These are phyloP conservation scores for Penicillium sclerotiorum DNA, from an alignment of 2,329 filamentous ascomycete genomes.

Conservation along the genomic window DNA sequence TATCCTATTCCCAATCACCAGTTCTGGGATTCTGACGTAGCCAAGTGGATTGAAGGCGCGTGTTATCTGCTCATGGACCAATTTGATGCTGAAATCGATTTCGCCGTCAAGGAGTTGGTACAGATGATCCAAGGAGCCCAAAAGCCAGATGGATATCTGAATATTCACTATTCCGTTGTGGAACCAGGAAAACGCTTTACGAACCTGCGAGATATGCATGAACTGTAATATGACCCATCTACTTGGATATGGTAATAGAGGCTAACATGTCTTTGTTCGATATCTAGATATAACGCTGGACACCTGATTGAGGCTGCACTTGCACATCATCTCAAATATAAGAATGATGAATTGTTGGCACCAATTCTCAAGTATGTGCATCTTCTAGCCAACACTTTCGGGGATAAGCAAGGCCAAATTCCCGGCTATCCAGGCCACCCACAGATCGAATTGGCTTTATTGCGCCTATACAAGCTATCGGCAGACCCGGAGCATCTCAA, in stretches of 20 bases:
- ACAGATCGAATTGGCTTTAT: constrained; percentile 55
- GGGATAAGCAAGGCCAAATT: constrained; percentile 51
- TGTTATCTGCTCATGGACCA: constrained; percentile 56
- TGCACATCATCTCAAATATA: constrained; percentile 57
- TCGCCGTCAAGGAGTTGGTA: constrained; percentile 59
- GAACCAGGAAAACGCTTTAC: constrained; percentile 59
- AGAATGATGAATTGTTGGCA: constrained; percentile 55
- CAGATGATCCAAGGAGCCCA: constrained; percentile 61
- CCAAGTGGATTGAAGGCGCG: constrained; percentile 66
- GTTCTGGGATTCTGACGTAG: constrained; percentile 63
- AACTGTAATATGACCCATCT: constrained; percentile 51
- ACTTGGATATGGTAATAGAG: neutral
- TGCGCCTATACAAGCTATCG: constrained; percentile 50
- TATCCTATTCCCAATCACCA: constrained; percentile 62
- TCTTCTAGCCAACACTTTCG: constrained; percentile 56
- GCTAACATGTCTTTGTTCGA: neutral
- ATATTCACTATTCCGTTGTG: constrained; percentile 64
- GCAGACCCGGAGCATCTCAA: constrained; percentile 42
- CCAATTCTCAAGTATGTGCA: constrained; percentile 59
- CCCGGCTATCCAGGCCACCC: constrained; percentile 65
- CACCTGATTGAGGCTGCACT: constrained; percentile 65
- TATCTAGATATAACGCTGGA: constrained; percentile 58
- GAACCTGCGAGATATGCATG: constrained; percentile 64
- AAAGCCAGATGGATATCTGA: constrained; percentile 63
- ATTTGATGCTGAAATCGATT: constrained; percentile 51